Percentiles rank a stretch among this genome's conserved stretches.
Conservation (phyloP, 805 yeast species). For the Candida silvicultrix region DNA sequence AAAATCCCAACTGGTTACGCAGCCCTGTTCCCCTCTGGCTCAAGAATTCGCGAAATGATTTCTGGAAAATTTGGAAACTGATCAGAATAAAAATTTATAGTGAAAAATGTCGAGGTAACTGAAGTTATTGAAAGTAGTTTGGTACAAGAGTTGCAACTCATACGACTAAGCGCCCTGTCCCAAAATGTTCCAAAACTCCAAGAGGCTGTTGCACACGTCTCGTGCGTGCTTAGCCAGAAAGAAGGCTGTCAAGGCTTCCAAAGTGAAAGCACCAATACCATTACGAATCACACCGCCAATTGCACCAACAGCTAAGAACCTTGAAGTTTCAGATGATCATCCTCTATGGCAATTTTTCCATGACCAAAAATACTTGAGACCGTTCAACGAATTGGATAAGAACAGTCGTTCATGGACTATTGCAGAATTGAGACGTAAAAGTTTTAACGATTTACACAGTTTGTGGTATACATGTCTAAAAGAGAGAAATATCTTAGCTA, state of each 20-base stretch:
- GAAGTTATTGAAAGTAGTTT: background rate
- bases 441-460: conserved; percentile 85
- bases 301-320: conserved; percentile 70
- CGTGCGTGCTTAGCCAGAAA: conserved; percentile 13
- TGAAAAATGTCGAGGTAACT: background rate
- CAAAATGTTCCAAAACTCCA: background rate
- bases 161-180: too few species aligned
- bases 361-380: conserved; percentile 56
- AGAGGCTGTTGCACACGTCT: background rate
- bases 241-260: background rate
- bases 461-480: conserved; percentile 85
- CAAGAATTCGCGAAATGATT: background rate
- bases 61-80: conserved; percentile 16
- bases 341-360: conserved; percentile 93
- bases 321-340: conserved; percentile 74
- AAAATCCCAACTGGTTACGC: background rate
- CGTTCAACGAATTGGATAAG: conserved; percentile 42
- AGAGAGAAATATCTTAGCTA: conserved; percentile 71
- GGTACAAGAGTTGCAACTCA: too few species aligned
- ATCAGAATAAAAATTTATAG: background rate
- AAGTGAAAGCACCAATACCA: conserved; percentile 1
- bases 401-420: conserved; percentile 79
- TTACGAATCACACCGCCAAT: conserved; percentile 68
- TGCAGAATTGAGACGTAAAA: conserved; percentile 83
- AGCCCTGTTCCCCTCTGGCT: background rate